Evolutionary conservation across 257 asterid genomes (phyloP), one percentile per base, ranked within the genome.

Genomic region (Schizonepeta tenuifolia): DNA sequence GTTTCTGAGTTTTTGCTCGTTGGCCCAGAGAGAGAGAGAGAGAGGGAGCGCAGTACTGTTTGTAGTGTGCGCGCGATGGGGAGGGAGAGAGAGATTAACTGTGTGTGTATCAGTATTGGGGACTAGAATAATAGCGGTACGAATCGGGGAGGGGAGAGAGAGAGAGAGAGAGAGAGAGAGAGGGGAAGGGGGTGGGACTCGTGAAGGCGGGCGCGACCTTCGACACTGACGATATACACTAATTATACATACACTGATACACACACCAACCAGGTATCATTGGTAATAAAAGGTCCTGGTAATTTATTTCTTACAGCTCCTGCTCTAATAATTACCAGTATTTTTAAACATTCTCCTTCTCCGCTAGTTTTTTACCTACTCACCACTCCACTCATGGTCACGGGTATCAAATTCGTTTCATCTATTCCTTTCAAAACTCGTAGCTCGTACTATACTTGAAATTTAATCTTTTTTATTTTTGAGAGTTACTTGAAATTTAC

Each of bases 161-260:
- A 13, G 63, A 40, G 66, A 55, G 57, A 62, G 36, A 18, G 20
- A 62, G 36, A 18, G 20, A 6, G 11, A 13, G 63, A 40, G 66
- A 55, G 57, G 28, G 18, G 20, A 5, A 36, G 60, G 35, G 75
- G 72, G 80, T 69, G 35, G 75, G 69, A 76, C 86, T 83, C 81
- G 87, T 76, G 82, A 82, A 69, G 74, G 79, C 54, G 67, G 78
- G 86, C 82, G 50, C 84, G 76, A 51, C 33, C 38, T 65, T 77
- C 87, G 44, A 83, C 58, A 61, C 84, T 58, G 54, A 67, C 26
- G 40, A 18, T 59, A 38, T 26, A 53, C 17, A 24, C 61, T 53
- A 26, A 28, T 46, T 26, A 17, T 8, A 65, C 47, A 51, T 51
- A 51, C 50, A 47, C 54, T 15, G 54, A 47, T n/a, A 59, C 15